Evolutionary conservation across 1,284 basidiomycete genomes (phyloP).

Genomic region (Athelia psychrophila): DNA sequence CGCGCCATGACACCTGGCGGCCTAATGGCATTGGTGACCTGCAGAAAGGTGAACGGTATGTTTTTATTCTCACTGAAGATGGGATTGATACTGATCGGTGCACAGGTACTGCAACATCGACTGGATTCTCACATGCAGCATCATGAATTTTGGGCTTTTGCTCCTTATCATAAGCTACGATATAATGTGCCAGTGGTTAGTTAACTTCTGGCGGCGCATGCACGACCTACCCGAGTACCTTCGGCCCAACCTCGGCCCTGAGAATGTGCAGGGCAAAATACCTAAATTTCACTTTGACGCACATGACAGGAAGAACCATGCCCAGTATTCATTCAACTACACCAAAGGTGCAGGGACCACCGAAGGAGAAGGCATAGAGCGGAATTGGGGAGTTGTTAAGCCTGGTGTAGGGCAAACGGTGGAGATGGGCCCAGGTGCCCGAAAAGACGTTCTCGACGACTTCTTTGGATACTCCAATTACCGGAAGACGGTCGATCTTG

Average conservation of each 20-base stretch:
- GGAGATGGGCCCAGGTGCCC: not conserved
- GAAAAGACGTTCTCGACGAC: not conserved
- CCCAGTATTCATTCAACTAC: not conserved
- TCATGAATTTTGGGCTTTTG: not conserved
- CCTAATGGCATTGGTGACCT: constrained; percentile 18
- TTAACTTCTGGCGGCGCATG: not conserved
- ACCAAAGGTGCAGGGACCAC: not conserved
- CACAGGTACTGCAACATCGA: not conserved
- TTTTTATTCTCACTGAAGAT: not conserved
- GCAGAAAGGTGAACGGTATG: constrained; percentile 9
- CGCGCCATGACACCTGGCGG: constrained; percentile 11
- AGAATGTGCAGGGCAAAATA: not conserved
- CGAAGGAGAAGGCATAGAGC: not conserved
- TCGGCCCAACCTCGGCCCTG: not conserved
- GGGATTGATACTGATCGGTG: not conserved
- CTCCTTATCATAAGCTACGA: not conserved
- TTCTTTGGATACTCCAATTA: not conserved
- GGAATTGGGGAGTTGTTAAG: not conserved
- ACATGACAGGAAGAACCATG: not conserved
- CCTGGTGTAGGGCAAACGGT: not conserved
- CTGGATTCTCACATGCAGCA: not conserved
- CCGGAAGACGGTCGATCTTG: not conserved
- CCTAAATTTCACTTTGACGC: not conserved
- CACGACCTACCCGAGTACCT: not conserved
- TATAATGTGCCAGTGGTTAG: not conserved